Percentiles rank a stretch among this genome's conserved stretches.
phyloP scores from a whole-genome alignment of 495 filamentous ascomycete genomes.

The Ascobolus immersus region DNA sequence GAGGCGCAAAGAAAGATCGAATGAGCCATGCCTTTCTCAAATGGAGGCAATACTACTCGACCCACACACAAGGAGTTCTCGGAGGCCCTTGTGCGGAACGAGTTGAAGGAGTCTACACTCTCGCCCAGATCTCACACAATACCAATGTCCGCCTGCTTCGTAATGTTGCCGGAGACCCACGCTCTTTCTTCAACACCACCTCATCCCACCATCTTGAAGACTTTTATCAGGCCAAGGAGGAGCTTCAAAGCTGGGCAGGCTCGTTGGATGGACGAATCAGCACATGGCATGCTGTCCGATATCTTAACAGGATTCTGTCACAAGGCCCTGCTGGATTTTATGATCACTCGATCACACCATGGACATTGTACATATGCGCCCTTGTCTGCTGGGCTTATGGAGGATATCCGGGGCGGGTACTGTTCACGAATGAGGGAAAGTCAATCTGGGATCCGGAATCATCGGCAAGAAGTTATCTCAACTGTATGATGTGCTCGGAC shows the following conservation, averaged over 20 bases:
- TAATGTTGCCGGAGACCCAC: slow-evolving; percentile 11
- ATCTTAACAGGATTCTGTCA: slow-evolving; percentile 10
- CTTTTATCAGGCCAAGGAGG: slow-evolving; percentile 13
- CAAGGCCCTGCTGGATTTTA: slow-evolving; percentile 9
- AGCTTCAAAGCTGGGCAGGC: slow-evolving; percentile 12
- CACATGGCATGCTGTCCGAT: slow-evolving; percentile 15
- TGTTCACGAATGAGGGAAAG: too few species aligned
- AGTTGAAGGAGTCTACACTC: too few species aligned
- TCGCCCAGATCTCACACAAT: slow-evolving; percentile 15
- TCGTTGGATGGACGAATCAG: slow-evolving; percentile 10
- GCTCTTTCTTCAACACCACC: slow-evolving; percentile 7
- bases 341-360: slow-evolving; percentile 13
- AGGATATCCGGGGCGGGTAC: too few species aligned
- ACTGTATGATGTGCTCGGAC: too few species aligned
- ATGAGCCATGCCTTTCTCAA: too few species aligned
- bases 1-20: too few species aligned
- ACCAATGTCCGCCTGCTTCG: slow-evolving; percentile 13
- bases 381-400: slow-evolving; percentile 16
- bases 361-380: slow-evolving; percentile 12
- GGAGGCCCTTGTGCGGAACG: too few species aligned
- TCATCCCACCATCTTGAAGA: slow-evolving; percentile 7
- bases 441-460: too few species aligned
- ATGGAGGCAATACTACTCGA: too few species aligned
- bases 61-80: too few species aligned
- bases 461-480: too few species aligned